These are phyloP conservation scores for Curvularia lunata DNA, from an alignment of 2,329 filamentous ascomycete genomes.

Conservation along the genomic window DNA sequence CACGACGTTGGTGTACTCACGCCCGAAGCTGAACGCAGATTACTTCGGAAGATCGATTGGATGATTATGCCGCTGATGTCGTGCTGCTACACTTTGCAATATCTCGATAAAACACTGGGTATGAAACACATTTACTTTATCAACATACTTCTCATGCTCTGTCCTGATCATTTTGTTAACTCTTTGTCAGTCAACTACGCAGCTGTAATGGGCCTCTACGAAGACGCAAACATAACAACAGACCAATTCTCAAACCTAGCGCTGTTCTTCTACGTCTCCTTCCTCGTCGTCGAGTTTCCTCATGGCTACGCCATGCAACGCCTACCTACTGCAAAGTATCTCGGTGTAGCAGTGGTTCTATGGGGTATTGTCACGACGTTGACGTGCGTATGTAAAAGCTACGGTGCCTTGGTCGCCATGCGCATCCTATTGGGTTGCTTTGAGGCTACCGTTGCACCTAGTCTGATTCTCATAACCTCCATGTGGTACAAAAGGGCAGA, in stretches of 20 bases:
- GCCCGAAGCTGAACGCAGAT: slow-evolving; percentile 23
- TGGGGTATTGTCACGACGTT: slow-evolving; percentile 59
- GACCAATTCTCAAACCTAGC: slow-evolving; percentile 48
- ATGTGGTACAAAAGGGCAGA: slow-evolving; percentile 71
- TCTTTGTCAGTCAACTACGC: slow-evolving; percentile 46
- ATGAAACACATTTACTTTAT: slow-evolving; percentile 37
- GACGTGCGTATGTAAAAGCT: slow-evolving; percentile 58
- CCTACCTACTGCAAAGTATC: slow-evolving; percentile 61
- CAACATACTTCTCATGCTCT: not conserved
- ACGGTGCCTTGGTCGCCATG: slow-evolving; percentile 57
- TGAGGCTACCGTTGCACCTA: slow-evolving; percentile 57
- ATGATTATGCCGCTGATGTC: slow-evolving; percentile 52
- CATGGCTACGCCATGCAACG: slow-evolving; percentile 60
- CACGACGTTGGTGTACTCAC: slow-evolving; percentile 22
- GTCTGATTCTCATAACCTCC: slow-evolving; percentile 68
- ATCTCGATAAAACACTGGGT: slow-evolving; percentile 50
- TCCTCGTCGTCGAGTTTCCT: slow-evolving; percentile 50
- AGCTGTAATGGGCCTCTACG: slow-evolving; percentile 51
- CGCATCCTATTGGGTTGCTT: slow-evolving; percentile 61
- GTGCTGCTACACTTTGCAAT: slow-evolving; percentile 49
- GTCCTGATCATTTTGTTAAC: not conserved
- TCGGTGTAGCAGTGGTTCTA: slow-evolving; percentile 52
- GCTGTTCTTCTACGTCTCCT: slow-evolving; percentile 48
- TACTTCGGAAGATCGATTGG: slow-evolving; percentile 49
- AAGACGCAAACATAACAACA: slow-evolving; percentile 47